Evolutionary conservation across 2,329 filamentous ascomycete species (phyloP), one percentile per base, ranked within the genome.

Genomic region (Laburnicola sp.): DNA sequence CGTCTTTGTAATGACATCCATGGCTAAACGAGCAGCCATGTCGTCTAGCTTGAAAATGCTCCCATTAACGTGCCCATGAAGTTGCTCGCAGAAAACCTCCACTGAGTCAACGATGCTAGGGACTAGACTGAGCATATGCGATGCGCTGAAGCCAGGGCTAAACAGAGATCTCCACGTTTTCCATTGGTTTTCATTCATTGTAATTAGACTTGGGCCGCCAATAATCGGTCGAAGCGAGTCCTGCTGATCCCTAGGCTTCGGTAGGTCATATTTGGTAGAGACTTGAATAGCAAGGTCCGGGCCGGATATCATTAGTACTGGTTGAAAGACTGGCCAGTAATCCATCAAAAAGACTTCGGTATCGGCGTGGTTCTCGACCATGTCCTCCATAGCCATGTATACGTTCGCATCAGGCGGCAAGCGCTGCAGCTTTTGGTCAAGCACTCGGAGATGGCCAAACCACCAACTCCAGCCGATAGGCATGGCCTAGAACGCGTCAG

Each of bases 51-150:
- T 25, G 32, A 62, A 59, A 1, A 58, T 22, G 2, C 26, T 50
- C 27, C 36, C 16, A 1, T 31, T 16, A 2, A 44, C 52, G 6
- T 40, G 39, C 11, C 45, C n/a, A 4, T n/a, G 26, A 11, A 62
- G 37, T 3, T 45, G 16, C 6, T 48, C 30, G 35, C 48, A 41
- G 39, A 63, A 63, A 0, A 54, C 30, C 21, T 45, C 32, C 2
- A 54, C 53, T 16, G 51, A 45, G 9, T 54, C 32, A 0, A 48
- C 51, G 6, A 65, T 53, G 3, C 30, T 31, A 9, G 53, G 56
- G 3, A 53, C 48, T 4, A 55, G 72, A 69, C 25, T 70, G 72
- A 1, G 62, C 78, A 3, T 80, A 75, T 0, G 79, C 75, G 55
- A 75, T 77, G 28, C 82, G 57, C 54, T 54, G 40, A 54, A 57